Evolutionary conservation across 768 basidiomycete genomes (phyloP).

Genomic region (Termitomyces bulborhizus): DNA sequence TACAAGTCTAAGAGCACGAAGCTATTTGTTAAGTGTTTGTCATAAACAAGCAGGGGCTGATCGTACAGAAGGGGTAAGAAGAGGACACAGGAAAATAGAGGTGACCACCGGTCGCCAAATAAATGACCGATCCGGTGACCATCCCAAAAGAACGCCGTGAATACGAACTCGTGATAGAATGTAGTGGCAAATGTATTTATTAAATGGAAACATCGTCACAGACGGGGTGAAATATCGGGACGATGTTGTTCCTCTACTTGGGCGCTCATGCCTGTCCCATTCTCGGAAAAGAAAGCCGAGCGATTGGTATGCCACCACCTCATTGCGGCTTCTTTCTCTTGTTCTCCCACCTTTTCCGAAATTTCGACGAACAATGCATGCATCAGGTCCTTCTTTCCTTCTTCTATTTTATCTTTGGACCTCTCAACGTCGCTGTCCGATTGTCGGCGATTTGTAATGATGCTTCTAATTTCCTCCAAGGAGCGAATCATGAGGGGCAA

Average conservation of each 20-base stretch:
- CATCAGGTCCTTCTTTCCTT: slow-evolving; percentile 37
- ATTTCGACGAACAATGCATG: slow-evolving; percentile 60
- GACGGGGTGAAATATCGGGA: slow-evolving; percentile 6
- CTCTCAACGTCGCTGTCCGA: slow-evolving; percentile 15
- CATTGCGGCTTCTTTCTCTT: slow-evolving; percentile 61
- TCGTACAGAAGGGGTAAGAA: slow-evolving; percentile 6
- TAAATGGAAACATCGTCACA: slow-evolving; percentile 3
- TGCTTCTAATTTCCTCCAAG: slow-evolving; percentile 40
- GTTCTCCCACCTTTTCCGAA: slow-evolving; percentile 57
- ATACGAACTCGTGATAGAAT: background rate
- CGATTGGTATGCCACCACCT: slow-evolving; percentile 66
- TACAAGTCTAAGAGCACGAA: slow-evolving; percentile 1
- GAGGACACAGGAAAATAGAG: slow-evolving; percentile 9
- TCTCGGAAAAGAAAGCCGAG: slow-evolving; percentile 5
- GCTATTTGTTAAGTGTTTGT: slow-evolving; percentile 5
- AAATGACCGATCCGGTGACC: slow-evolving; percentile 21
- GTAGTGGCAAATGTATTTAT: background rate
- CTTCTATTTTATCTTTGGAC: slow-evolving; percentile 9
- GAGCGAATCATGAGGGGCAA: slow-evolving; percentile 47
- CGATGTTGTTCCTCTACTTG: slow-evolving; percentile 2
- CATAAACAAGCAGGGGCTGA: slow-evolving; percentile 5
- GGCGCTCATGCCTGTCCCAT: background rate
- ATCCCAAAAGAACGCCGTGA: background rate
- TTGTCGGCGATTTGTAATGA: slow-evolving; percentile 22
- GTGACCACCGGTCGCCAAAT: slow-evolving; percentile 15